These are phyloP conservation scores for Saxispiralis lemnorum DNA, from an alignment of 495 filamentous ascomycete genomes.

Conservation along the genomic window DNA sequence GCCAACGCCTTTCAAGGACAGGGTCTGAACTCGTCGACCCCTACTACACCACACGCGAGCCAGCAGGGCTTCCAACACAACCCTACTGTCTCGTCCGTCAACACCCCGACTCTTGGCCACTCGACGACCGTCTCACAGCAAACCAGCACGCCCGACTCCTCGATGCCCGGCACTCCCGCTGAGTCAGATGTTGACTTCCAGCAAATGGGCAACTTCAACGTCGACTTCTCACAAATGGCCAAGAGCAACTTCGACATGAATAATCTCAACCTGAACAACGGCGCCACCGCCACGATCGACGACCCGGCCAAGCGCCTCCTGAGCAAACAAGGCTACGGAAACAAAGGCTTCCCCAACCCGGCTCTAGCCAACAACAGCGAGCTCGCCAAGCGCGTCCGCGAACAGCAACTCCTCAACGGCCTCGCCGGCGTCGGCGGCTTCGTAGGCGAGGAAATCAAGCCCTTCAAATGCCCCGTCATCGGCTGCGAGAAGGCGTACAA, in stretches of 20 bases:
- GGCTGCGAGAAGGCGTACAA: constrained; percentile 99
- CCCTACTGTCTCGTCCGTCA: constrained; percentile 93
- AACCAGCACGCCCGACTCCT: constrained; percentile 56
- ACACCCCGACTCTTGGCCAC: constrained; percentile 61
- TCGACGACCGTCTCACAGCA: constrained; percentile 38
- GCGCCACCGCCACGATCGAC: constrained; percentile 47
- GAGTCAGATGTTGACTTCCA: constrained; percentile 32
- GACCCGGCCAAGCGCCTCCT: constrained; percentile 88
- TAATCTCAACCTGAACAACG: constrained; percentile 15
- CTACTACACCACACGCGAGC: constrained; percentile 64
- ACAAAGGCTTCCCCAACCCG: constrained; percentile 47
- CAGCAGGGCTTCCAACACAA: constrained; percentile 66
- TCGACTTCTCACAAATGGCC: constrained; percentile 11
- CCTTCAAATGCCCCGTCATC: constrained; percentile 92
- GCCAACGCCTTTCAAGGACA: constrained; percentile 47
- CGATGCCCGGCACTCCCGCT: constrained; percentile 54
- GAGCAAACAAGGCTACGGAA: constrained; percentile 60
- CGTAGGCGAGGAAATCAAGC: constrained; percentile 55
- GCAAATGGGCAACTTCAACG: constrained; percentile 6
- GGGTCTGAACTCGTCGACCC: constrained; percentile 67
- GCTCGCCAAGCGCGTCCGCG: constrained; percentile 46
- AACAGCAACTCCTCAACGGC: constrained; percentile 56
- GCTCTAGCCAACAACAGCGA: constrained; percentile 61
- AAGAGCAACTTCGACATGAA: constrained; percentile 14
- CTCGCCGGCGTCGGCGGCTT: constrained; percentile 21